phyloP scores from a whole-genome alignment of 352 stramenopile genomes.

The Phytophthora foliorum region DNA sequence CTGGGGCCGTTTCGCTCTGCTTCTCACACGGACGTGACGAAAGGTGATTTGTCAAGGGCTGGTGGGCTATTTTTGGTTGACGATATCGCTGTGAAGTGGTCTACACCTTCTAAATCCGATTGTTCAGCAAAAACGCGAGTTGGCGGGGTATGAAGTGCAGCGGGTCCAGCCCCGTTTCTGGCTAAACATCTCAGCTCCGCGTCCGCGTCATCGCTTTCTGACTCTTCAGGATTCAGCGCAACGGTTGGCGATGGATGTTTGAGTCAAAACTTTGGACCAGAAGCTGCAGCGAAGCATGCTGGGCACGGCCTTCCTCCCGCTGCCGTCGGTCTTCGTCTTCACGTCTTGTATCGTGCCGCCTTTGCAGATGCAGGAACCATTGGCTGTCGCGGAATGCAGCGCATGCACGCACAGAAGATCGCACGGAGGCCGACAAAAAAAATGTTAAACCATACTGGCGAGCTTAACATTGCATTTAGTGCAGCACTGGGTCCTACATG shows the following conservation, averaged over 20 bases:
- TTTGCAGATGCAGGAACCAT: slow-evolving; percentile 3
- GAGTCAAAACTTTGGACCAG: too few species aligned
- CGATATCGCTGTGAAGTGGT: too few species aligned
- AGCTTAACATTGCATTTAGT: background rate
- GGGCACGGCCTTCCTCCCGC: background rate
- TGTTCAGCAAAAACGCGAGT: background rate
- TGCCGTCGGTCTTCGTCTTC: slow-evolving; percentile 9
- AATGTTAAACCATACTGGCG: slow-evolving; percentile 25
- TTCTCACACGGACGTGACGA: too few species aligned
- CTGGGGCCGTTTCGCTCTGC: too few species aligned
- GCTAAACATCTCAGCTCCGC: slow-evolving; percentile 33
- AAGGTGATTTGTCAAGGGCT: too few species aligned
- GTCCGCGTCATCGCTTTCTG: slow-evolving; percentile 24
- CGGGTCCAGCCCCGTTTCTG: slow-evolving; percentile 16
- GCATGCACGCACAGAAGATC: background rate
- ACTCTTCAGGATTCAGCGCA: slow-evolving; percentile 40
- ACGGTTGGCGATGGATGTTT: slow-evolving; percentile 27
- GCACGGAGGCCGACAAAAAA: background rate
- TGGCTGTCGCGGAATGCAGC: slow-evolving; percentile 4
- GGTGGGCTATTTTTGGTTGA: background rate
- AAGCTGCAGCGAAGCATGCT: slow-evolving; percentile 17
- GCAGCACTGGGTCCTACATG: background rate
- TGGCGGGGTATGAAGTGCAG: background rate
- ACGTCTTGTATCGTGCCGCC: background rate
- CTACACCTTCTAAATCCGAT: background rate